These are phyloP conservation scores for Metschnikowia bowlesiae DNA, from an alignment of 805 yeast genomes.

Conservation along the genomic window DNA sequence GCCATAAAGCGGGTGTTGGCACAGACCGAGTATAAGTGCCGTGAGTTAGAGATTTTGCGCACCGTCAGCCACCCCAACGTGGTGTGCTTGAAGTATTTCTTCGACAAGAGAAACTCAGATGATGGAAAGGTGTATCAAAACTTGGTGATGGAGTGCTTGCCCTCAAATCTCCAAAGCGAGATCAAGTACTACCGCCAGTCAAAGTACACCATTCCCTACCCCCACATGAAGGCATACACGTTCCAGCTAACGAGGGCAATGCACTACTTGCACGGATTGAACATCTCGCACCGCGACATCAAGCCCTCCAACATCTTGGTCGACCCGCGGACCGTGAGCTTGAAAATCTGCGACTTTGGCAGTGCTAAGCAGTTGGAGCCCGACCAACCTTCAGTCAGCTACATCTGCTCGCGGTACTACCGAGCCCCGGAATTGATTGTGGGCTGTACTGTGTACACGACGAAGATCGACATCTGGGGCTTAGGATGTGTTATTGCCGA, in stretches of 20 bases:
- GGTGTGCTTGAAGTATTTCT: slow-evolving; percentile 63
- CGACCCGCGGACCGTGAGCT: slow-evolving; percentile 59
- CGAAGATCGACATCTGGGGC: slow-evolving; percentile 97
- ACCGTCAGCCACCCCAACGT: slow-evolving; percentile 78
- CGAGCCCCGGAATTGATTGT: slow-evolving; percentile 94
- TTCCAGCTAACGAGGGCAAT: slow-evolving; percentile 80
- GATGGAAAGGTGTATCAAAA: slow-evolving; percentile 72
- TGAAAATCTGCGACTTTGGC: slow-evolving; percentile 83
- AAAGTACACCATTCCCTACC: slow-evolving; percentile 59
- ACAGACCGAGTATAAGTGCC: slow-evolving; percentile 77
- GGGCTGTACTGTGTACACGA: slow-evolving; percentile 82
- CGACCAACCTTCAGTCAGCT: slow-evolving; percentile 85
- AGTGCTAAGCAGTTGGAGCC: slow-evolving; percentile 76
- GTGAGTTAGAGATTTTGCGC: slow-evolving; percentile 75
- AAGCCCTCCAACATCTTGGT: slow-evolving; percentile 79
- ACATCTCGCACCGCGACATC: slow-evolving; percentile 79
- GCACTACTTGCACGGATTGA: slow-evolving; percentile 76
- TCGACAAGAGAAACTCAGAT: slow-evolving; percentile 58
- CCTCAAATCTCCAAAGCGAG: slow-evolving; percentile 74
- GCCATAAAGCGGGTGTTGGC: slow-evolving; percentile 85
- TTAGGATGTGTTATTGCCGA: slow-evolving; percentile 96
- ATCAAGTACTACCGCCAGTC: slow-evolving; percentile 63
- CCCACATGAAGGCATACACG: slow-evolving; percentile 71
- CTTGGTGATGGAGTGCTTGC: slow-evolving; percentile 82
- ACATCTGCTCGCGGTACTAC: slow-evolving; percentile 93